phyloP scores from a whole-genome alignment of 1,139 yeast genomes.

The Taphrina communis region DNA sequence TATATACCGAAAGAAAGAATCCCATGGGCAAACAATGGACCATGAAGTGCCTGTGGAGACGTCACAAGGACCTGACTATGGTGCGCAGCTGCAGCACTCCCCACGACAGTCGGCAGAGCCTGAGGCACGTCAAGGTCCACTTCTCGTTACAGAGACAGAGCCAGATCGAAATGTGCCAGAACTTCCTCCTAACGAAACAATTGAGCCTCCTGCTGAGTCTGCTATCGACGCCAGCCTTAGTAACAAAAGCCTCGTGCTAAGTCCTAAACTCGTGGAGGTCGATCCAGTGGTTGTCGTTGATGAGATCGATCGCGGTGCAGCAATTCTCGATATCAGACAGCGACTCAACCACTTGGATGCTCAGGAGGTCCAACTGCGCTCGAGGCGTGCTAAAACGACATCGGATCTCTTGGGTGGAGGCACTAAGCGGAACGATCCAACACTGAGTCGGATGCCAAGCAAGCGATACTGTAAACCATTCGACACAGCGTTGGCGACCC shows the following conservation, averaged over 20 bases:
- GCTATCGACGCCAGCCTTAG: neutral
- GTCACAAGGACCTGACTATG: neutral
- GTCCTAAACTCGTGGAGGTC: neutral
- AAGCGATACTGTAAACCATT: neutral
- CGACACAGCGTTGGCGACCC: neutral
- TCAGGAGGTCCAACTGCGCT: neutral
- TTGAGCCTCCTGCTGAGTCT: neutral
- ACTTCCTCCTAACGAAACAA: neutral
- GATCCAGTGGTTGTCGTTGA: neutral
- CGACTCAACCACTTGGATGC: neutral
- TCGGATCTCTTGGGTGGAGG: neutral
- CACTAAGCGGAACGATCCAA: neutral
- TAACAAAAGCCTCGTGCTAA: neutral
- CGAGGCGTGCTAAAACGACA: slow-evolving; percentile 10
- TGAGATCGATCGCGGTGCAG: neutral
- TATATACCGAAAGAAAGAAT: neutral
- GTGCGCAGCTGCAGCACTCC: neutral
- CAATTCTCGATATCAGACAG: neutral
- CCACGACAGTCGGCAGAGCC: neutral
- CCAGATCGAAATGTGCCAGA: neutral
- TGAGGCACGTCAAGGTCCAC: neutral
- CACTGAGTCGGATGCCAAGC: neutral
- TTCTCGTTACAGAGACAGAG: neutral
- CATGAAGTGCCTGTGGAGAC: neutral
- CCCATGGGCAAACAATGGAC: neutral